Evolutionary conservation across 805 yeast species (phyloP).

Genomic region (Candida ovalis): DNA sequence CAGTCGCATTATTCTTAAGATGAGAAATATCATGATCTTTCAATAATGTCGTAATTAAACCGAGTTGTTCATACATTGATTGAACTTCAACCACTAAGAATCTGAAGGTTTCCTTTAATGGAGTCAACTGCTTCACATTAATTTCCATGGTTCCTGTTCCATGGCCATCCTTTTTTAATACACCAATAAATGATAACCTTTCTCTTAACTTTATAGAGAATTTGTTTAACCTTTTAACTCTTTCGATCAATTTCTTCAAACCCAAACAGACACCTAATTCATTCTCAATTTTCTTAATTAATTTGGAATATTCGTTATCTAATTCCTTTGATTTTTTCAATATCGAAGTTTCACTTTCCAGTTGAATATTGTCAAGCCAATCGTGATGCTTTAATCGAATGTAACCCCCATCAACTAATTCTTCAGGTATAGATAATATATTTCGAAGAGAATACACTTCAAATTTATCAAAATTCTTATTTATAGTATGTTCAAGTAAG

Average conservation of each 20-base stretch:
- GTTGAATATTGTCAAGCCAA: conserved; percentile 32
- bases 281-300: conserved; percentile 37
- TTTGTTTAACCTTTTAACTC: conserved; percentile 35
- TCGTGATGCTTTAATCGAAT: conserved; percentile 67
- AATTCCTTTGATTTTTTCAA: conserved; percentile 13
- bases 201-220: conserved; percentile 21
- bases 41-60: conserved; percentile 10
- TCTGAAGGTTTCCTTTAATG: conserved; percentile 25
- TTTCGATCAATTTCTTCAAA: conserved; percentile 36
- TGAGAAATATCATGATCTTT: conserved; percentile 6
- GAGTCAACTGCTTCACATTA: conserved; percentile 17
- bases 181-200: conserved; percentile 4
- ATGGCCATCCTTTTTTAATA: neutral
- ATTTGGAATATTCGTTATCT: conserved; percentile 21
- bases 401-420: conserved; percentile 61
- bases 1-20: conserved; percentile 15
- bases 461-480: conserved; percentile 78
- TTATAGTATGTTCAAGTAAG: conserved; percentile 68
- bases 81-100: conserved; percentile 24
- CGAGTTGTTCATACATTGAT: conserved; percentile 16
- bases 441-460: conserved; percentile 81
- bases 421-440: conserved; percentile 65
- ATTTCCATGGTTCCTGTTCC: neutral
- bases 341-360: conserved; percentile 9
- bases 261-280: conserved; percentile 43